Evolutionary conservation across 768 basidiomycete genomes (phyloP).

Genomic region (Kwoniella dendrophila): DNA sequence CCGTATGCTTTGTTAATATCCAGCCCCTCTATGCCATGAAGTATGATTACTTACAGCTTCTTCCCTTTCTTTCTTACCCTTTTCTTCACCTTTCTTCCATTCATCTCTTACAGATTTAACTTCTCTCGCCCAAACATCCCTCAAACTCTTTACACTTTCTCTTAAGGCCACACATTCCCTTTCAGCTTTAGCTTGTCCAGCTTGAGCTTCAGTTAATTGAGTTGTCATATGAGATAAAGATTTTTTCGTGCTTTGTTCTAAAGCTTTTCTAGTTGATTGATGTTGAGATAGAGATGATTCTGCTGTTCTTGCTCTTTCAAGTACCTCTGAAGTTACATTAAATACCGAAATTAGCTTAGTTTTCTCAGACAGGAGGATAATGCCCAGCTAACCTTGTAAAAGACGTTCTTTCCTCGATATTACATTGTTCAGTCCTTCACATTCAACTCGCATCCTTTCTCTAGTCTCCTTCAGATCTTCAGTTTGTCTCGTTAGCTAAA

Average conservation of each 20-base stretch:
- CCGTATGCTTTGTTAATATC: neutral
- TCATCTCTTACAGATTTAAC: constrained; percentile 40
- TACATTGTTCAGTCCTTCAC: constrained; percentile 50
- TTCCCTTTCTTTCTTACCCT: constrained; percentile 39
- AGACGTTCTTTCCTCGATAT: constrained; percentile 51
- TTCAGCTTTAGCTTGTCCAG: constrained; percentile 46
- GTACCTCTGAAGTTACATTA: constrained; percentile 39
- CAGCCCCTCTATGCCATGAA: neutral
- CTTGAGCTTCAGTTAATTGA: constrained; percentile 45
- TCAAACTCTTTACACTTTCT: constrained; percentile 51
- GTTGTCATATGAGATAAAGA: constrained; percentile 38
- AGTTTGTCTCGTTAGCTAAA: constrained; percentile 48
- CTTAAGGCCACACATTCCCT: constrained; percentile 48
- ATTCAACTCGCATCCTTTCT: constrained; percentile 49
- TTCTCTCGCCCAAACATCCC: constrained; percentile 49
- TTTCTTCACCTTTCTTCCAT: constrained; percentile 37
- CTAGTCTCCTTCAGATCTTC: constrained; percentile 55
- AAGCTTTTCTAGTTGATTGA: constrained; percentile 34
- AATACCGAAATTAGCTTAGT: neutral
- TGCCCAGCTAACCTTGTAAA: constrained; percentile 40
- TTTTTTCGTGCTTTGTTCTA: constrained; percentile 48
- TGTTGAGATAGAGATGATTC: constrained; percentile 42
- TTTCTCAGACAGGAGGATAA: neutral
- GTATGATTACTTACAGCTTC: constrained; percentile 42
- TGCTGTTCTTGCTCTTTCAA: constrained; percentile 52